Evolutionary conservation across 2,329 filamentous ascomycete species (phyloP), one percentile per base, ranked within the genome.

Genomic region (Pseudopyricularia cyperi): DNA sequence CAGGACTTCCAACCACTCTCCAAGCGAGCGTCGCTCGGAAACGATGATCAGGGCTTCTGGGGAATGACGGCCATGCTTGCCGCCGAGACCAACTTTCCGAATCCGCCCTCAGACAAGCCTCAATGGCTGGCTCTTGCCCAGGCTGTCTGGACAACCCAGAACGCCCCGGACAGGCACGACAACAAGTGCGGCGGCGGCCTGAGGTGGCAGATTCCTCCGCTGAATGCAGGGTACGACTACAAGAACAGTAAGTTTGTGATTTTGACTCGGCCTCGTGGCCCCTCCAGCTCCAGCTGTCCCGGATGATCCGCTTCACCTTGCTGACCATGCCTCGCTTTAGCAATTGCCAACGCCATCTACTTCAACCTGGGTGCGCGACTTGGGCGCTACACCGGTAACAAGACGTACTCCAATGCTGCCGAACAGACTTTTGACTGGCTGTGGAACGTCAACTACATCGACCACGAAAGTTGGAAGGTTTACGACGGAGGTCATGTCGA

Each of bases 141-240:
- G 63, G 83, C 79, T 49, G 83, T 87, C 2, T 90, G 78, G 62
- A 82, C 85, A 58, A 79, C 79, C 0, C 72, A 77, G 54, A 80
- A 77, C 0, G 57, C 66, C 46, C 49, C 49, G 0, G 49, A 51
- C 15, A 22, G 49, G n/a, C 68, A 83, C 44, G 85, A 87, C 69
- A 83, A 89, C 61, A 76, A 73, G 6, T 91, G 87, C 61, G 71
- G 74, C 35, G 86, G 86, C 57, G 87, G 86, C 14, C 62, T 90
- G 57, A 74, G 85, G 59, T 89, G 85, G 85, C 87, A 93, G 69
- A 83, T 91, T 52, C 87, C 82, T 55, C 71, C 77, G 1, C 81
- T 83, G 57, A 89, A 90, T 61, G 74, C 71, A 22, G 87, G 87
- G 11, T 93, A 87, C 66, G 75, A 83, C 62, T 90, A 91, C 72